Base-by-base conservation (phyloP, 2,329 filamentous ascomycete genomes). In the Aspergillus fumigatiaffinis region DNA sequence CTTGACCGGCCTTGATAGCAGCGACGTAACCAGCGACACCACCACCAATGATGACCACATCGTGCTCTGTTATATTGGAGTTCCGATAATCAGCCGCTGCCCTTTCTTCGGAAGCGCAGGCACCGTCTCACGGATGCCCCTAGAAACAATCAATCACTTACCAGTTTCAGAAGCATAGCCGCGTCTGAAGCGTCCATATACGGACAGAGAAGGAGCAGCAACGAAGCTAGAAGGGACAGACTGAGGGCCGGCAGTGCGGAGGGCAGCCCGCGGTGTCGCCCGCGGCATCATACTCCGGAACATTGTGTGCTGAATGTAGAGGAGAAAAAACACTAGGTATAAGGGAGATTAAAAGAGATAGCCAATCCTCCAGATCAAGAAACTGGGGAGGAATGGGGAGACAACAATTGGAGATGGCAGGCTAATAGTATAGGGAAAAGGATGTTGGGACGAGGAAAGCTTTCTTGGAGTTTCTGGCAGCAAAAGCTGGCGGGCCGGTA, bases 11-110 rank as follows among this genome's bases (percentile, higher is more conserved):
- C 82, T 97, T 99, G 83, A 99, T 99, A 70, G 94, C 94, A 65
- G 94, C 93, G 71, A 99, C 94, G 80, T 99, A 99, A 74, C 94
- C 94, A 68, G 93, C 94, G 71, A 97, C 94, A 81, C 94, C 94
- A 76, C 94, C 94, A 72, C 94, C 94, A 73, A 99, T 96, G 79
- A 99, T 92, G 73, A 99, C 89, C 55, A 99, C 84, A 77, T 99
- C 94, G 79, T 96, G 95, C 77, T 97, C 91, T 77, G 92, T 91
- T 91, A 76, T 66, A 59, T 51, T 63, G 55, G 58, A 53, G 32
- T 65, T 53, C 44, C 55, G 35, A 51, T 47, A 32, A 53, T 63
- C 57, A 67, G 67, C 64, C 56, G 54, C 21, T 52, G 26, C 38
- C 23, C 42, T 48, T 60, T 42, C 53, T 58, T 51, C 61, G 66